Evolutionary conservation across 176 grass and related monocot genomes (phyloP).

Genomic region (Tillandsia leiboldiana): DNA sequence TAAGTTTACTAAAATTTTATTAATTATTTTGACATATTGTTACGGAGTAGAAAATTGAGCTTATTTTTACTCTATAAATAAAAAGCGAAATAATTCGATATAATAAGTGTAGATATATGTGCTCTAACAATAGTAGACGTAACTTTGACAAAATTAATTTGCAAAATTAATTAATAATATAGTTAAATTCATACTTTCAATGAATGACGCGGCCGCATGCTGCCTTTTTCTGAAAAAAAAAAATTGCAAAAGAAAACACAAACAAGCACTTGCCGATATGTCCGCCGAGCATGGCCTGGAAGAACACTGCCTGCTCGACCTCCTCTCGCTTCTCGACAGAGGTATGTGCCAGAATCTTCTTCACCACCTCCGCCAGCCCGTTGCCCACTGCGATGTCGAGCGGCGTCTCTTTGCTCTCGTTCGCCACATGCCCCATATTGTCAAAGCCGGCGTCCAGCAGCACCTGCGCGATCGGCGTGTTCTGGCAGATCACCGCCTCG

Average conservation of each 20-base stretch:
- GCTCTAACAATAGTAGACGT: too few species aligned
- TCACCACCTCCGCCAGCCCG: constrained; percentile 38
- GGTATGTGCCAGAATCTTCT: constrained; percentile 18
- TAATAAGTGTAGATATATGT: too few species aligned
- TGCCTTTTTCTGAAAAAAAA: too few species aligned
- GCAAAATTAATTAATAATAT: too few species aligned
- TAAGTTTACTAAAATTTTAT: too few species aligned
- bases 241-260: too few species aligned
- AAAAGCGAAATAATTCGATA: too few species aligned
- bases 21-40: too few species aligned
- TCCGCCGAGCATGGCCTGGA: constrained; percentile 58
- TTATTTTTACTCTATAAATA: too few species aligned
- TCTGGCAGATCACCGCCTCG: constrained; percentile 35
- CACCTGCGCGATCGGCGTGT: constrained; percentile 20
- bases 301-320: constrained; percentile 13
- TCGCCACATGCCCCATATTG: constrained; percentile 22
- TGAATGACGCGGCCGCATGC: too few species aligned
- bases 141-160: too few species aligned
- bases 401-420: constrained; percentile 38
- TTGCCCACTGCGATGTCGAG: constrained; percentile 53
- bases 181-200: too few species aligned
- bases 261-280: constrained; percentile 30
- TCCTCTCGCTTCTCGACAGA: constrained; percentile 20
- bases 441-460: constrained; percentile 28
- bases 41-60: rapidly evolving